Evolutionary conservation across 2,329 filamentous ascomycete genomes (phyloP), one percentile per base, ranked within the genome.

Genomic region (Elsinoe fawcettii): DNA sequence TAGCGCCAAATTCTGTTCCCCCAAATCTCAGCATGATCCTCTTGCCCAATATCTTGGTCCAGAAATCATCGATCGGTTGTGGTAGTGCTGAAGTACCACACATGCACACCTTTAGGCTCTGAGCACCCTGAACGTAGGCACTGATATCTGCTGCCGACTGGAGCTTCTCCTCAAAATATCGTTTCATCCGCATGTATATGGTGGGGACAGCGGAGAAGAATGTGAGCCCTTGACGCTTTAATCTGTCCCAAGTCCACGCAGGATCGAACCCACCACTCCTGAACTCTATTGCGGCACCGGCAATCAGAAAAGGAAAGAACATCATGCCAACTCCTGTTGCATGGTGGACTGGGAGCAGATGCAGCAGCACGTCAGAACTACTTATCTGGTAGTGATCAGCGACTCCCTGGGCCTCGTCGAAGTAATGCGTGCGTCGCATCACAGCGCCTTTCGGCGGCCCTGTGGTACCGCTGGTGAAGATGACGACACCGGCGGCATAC

Each of bases 161-260:
- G 16, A 76, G 59, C 1, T 46, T 63, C 20, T 67, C 67, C 62
- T 74, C 70, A 55, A 71, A 74, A 55, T 77, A 74, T 57, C 77
- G 72, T 58, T 74, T 72, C 53, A 79, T 66, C 0, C 75, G 71
- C 46, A 75, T 73, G 64, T 78, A 79, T 27, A 79, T 77, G 1
- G 77, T 79, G 2, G 77, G 77, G 1, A 79, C 77, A 14, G 74
- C 77, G 62, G 75, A 74, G 67, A 79, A 79, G 68, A 78, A 73
- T 0, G 73, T 75, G 69, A 44, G 69, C 66, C 60, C 71, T 66
- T 72, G 56, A 61, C 64, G 27, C 66, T 68, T 58, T 74, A 75
- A 78, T 14, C 76, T 70, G 18, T 70, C 65, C 77, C 76, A 79
- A 51, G 62, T 77, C 75, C 57, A 70, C 62, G 61, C 67, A 61